Conservation (phyloP, 139 green algal species). For the Astrephomene gubernaculifera region DNA sequence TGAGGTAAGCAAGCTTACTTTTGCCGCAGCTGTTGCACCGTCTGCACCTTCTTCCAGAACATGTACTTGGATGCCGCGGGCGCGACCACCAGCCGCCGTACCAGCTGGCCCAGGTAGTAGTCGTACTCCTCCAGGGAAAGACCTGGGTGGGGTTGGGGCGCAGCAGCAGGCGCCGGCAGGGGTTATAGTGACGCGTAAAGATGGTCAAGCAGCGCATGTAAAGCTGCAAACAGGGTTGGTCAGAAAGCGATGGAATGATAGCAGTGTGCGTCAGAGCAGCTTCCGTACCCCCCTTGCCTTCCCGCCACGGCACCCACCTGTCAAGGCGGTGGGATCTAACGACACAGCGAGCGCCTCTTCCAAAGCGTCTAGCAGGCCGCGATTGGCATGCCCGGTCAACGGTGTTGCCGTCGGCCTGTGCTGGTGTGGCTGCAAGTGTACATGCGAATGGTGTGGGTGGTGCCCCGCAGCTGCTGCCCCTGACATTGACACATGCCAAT, state of each 20-base stretch:
- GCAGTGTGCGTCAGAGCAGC: too few relatives aligned
- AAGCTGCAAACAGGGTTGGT: too few relatives aligned
- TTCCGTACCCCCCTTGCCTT: too few relatives aligned
- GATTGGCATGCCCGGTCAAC: conserved; percentile 14
- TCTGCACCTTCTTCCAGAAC: conserved; percentile 63
- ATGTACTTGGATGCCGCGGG: conserved; percentile 56
- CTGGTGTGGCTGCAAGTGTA: too few relatives aligned
- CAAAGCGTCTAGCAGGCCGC: conserved; percentile 36
- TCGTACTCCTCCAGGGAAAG: conserved; percentile 39
- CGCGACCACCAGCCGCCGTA: conserved; percentile 53
- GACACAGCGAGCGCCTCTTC: conserved; percentile 36
- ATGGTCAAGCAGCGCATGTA: too few relatives aligned
- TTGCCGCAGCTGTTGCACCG: conserved; percentile 44
- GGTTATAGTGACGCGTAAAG: too few relatives aligned
- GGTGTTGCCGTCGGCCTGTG: neutral
- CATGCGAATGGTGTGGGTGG: too few relatives aligned
- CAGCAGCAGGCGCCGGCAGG: too few relatives aligned
- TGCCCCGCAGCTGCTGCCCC: too few relatives aligned
- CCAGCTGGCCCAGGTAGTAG: conserved; percentile 35
- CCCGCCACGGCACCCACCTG: conserved; percentile 26
- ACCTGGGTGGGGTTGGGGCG: conserved; percentile 38
- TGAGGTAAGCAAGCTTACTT: conserved; percentile 33
- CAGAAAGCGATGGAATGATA: too few relatives aligned
- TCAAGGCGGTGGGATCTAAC: conserved; percentile 46
- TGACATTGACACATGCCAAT: too few relatives aligned